Percentiles rank a stretch among this genome's conserved stretches.
Evolutionary conservation across 257 asterid species (phyloP).

Genomic region (Forsythia suspensa): DNA sequence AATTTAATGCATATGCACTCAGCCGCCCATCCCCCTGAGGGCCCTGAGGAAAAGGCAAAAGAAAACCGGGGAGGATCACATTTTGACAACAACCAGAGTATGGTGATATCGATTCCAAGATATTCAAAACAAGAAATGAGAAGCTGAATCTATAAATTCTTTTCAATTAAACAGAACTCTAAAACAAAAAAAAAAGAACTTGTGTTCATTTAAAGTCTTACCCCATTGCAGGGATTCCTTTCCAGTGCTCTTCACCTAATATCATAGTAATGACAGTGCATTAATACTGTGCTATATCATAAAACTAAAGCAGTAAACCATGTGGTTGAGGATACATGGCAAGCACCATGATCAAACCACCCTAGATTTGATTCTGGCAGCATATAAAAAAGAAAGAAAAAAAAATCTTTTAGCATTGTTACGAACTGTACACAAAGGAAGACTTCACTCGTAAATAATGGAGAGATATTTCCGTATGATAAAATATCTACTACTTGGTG

Average conservation of each 20-base stretch:
- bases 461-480: too few species aligned
- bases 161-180: background rate
- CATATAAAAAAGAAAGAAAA: background rate
- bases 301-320: background rate
- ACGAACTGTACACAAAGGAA: too few species aligned
- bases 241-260: slow-evolving; percentile 80
- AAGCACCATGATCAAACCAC: background rate
- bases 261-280: background rate
- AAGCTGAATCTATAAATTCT: background rate
- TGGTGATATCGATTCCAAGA: background rate
- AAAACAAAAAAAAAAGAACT: background rate
- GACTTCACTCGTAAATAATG: too few species aligned
- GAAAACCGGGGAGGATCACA: background rate
- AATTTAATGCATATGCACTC: background rate
- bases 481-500: too few species aligned
- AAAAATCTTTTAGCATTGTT: too few species aligned
- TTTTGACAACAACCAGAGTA: background rate
- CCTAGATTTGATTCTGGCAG: background rate
- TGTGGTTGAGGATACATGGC: background rate
- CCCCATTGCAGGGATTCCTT: slow-evolving; percentile 97
- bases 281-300: background rate
- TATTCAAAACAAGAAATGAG: background rate
- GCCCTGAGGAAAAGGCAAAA: background rate
- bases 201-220: slow-evolving; percentile 21
- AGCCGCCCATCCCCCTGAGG: background rate